These are phyloP conservation scores for Cryomyces antarcticus DNA, from an alignment of 495 filamentous ascomycete genomes.

Conservation along the genomic window DNA sequence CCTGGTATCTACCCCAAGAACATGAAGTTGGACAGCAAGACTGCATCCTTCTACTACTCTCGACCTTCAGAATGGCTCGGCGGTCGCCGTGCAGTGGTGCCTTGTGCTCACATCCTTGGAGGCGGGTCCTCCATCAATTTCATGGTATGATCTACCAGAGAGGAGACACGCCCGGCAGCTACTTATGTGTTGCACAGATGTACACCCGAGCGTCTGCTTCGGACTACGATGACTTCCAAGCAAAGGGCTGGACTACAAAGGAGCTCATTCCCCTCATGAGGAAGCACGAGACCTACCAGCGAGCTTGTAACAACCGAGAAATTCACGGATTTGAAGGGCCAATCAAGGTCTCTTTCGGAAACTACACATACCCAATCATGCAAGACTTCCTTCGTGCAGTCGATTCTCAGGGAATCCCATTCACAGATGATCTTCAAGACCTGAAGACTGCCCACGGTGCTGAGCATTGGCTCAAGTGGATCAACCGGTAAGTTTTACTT, in stretches of 20 bases:
- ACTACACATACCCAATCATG: slow-evolving; percentile 26
- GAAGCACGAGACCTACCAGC: slow-evolving; percentile 67
- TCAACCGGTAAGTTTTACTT: slow-evolving; percentile 11
- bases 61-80: slow-evolving; percentile 51
- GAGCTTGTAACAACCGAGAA: slow-evolving; percentile 50
- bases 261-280: slow-evolving; percentile 63
- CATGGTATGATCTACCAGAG: slow-evolving; percentile 15
- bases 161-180: neutral
- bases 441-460: slow-evolving; percentile 20
- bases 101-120: slow-evolving; percentile 58
- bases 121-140: slow-evolving; percentile 44
- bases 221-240: slow-evolving; percentile 70
- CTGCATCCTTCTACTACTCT: slow-evolving; percentile 68
- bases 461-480: slow-evolving; percentile 24
- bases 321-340: slow-evolving; percentile 63
- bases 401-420: slow-evolving; percentile 57
- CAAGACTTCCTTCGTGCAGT: slow-evolving; percentile 65
- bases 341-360: slow-evolving; percentile 73
- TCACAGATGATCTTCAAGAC: slow-evolving; percentile 22
- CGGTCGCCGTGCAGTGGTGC: slow-evolving; percentile 55
- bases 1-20: slow-evolving; percentile 63
- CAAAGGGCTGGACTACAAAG: slow-evolving; percentile 62
- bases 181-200: slow-evolving; percentile 36
- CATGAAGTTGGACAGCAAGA: slow-evolving; percentile 72
- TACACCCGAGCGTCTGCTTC: slow-evolving; percentile 66